Base-by-base conservation (phyloP, 2,329 filamentous ascomycete genomes). In the Ophiostoma triangulosporum region DNA sequence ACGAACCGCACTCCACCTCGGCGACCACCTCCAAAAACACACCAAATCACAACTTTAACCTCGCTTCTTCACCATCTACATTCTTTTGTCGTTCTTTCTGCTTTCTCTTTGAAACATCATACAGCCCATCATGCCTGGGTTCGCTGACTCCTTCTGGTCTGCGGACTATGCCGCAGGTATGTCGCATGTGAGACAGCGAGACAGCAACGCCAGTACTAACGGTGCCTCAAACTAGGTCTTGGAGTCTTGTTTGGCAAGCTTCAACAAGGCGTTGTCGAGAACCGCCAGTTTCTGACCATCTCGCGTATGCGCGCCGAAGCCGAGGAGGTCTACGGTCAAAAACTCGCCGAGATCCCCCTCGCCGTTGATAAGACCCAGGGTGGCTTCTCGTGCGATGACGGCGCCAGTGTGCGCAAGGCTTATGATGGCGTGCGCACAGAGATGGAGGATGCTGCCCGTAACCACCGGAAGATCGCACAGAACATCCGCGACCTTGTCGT, bases 81-180 rank as follows among this genome's bases (percentile, higher is more conserved):
- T 45, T 27, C 12, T 7, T 6, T 22, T 14, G 14, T 7, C 2
- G 6, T 14, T 45, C 26, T 17, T 46, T 26, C n/a, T 26, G 12
- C 40, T 22, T 43, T 15, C 33, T 43, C 20, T 5, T 15, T 43
- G 38, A 43, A n/a, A 24, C 32, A 35, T 24, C 38, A 24, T 14
- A 4, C 20, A 14, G 43, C 43, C 43, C 43, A 81, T 69, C 66
- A 91, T 91, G 86, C 85, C 86, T 62, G 81, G 87, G 63, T 97
- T 98, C 71, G 83, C 89, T 62, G 88, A 91, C 72, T 95, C 90
- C 50, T 97, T 98, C 73, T 98, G 93, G 93, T 95, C 93, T 58
- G 81, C 81, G 66, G 93, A 98, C 77, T 97, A 97, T 76, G 91
- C 91, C 67, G 89, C 87, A 75, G 90, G 86, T 86, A 72, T 17